Evolutionary conservation across 805 yeast species (phyloP).

Genomic region (Alloascoidea hylecoeti): DNA sequence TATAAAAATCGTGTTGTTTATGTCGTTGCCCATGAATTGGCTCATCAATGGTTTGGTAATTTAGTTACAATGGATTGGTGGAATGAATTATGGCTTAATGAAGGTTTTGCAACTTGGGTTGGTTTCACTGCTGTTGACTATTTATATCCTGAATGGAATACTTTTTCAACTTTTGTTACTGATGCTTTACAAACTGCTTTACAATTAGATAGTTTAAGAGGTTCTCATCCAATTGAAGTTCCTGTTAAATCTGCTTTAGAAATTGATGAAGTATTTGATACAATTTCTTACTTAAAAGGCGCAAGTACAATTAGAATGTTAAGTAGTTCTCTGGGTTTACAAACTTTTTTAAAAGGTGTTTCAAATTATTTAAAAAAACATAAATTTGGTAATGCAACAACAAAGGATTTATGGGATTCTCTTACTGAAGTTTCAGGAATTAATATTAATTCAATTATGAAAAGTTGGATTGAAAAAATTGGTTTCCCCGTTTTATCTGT

Average conservation of each 20-base stretch:
- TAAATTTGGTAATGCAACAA: constrained; percentile 64
- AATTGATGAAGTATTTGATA: constrained; percentile 75
- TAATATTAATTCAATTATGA: constrained; percentile 62
- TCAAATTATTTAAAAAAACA: constrained; percentile 64
- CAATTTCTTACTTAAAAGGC: constrained; percentile 74
- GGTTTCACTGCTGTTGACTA: constrained; percentile 74
- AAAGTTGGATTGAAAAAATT: constrained; percentile 65
- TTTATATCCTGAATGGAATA: constrained; percentile 75
- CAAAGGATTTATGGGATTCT: constrained; percentile 68
- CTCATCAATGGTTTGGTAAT: constrained; percentile 89
- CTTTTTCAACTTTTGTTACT: constrained; percentile 67
- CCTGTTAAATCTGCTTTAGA: constrained; percentile 69
- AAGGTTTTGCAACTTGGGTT: constrained; percentile 87
- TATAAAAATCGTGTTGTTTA: constrained; percentile 69
- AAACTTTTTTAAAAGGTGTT: constrained; percentile 64
- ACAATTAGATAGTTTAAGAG: constrained; percentile 56
- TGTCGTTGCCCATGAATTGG: constrained; percentile 79
- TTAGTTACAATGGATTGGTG: constrained; percentile 88
- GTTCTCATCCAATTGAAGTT: constrained; percentile 79
- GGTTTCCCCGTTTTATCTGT: constrained; percentile 69
- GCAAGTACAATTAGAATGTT: constrained; percentile 71
- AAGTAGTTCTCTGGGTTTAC: constrained; percentile 68
- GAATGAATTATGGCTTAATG: constrained; percentile 84
- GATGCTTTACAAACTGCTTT: constrained; percentile 65
- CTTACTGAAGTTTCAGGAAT: constrained; percentile 56